A percentile compares a stretch with the other conserved stretches of the same genome.
These are phyloP conservation scores for Pseudogymnoascus destructans DNA, from an alignment of 2,329 filamentous ascomycete species.

Conservation along the genomic window DNA sequence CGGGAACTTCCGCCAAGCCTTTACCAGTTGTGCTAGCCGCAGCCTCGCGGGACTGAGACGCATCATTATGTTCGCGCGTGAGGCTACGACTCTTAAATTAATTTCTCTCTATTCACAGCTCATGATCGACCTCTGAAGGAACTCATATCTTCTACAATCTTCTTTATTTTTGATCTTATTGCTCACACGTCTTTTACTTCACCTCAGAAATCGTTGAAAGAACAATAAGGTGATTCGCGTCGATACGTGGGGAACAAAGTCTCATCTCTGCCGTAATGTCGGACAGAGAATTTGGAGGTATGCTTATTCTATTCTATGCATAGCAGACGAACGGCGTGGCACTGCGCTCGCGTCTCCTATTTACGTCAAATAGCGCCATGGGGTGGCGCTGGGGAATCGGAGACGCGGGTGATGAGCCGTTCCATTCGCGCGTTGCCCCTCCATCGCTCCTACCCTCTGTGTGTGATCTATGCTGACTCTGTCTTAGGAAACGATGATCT, in stretches of 20 bases:
- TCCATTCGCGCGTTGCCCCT: not conserved
- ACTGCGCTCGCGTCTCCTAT: not conserved
- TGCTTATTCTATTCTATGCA: slow-evolving; percentile 23
- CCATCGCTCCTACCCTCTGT: not conserved
- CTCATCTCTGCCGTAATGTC: slow-evolving; percentile 35
- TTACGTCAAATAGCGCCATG: not conserved
- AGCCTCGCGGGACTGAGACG: not conserved
- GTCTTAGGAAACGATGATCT: slow-evolving; percentile 47
- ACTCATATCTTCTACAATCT: not conserved
- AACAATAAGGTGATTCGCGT: slow-evolving; percentile 3
- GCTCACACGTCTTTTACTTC: not conserved
- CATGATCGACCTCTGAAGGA: not conserved
- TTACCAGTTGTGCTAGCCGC: slow-evolving; percentile 4
- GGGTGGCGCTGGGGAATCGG: not conserved
- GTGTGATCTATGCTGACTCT: not conserved
- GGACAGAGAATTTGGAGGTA: slow-evolving; percentile 53
- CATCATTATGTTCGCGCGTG: slow-evolving; percentile 5
- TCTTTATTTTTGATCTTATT: not conserved
- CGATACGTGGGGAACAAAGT: slow-evolving; percentile 5
- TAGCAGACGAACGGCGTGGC: not conserved
- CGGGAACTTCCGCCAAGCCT: slow-evolving; percentile 5
- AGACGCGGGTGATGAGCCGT: not conserved
- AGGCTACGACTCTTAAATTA: slow-evolving; percentile 5
- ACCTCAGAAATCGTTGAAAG: not conserved
- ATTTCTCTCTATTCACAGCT: not conserved